Conservation (phyloP, 306 rosid genomes). For the Lathyrus aphaca region DNA sequence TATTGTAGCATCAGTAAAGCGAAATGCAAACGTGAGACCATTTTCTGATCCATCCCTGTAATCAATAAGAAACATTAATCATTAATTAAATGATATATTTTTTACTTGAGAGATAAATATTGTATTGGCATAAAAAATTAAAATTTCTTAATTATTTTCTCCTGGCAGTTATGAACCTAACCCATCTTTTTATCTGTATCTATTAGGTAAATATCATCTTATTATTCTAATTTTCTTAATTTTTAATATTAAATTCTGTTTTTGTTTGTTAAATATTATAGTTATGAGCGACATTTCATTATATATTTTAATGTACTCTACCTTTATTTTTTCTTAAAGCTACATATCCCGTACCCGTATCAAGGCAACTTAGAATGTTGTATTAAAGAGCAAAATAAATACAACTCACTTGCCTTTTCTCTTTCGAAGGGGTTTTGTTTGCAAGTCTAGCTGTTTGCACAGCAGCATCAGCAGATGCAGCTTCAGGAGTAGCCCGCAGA, state of each 20-base stretch:
- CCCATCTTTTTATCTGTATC: not conserved
- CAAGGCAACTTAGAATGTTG: not conserved
- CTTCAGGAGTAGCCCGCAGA: conserved; percentile 99
- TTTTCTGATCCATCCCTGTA: conserved; percentile 86
- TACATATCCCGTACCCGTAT: too few species aligned
- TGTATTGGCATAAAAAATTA: conserved; percentile 9
- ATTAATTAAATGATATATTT: conserved; percentile 4
- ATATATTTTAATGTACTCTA: too few species aligned
- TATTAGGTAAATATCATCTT: too few species aligned
- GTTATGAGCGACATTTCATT: too few species aligned
- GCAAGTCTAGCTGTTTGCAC: conserved; percentile 99
- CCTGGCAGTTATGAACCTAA: not conserved
- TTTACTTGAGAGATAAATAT: conserved; percentile 26
- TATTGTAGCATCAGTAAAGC: conserved; percentile 88
- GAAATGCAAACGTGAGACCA: conserved; percentile 97
- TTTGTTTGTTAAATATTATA: too few species aligned
- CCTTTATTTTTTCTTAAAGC: too few species aligned
- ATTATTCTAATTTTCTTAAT: too few species aligned
- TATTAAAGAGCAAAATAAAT: conserved; percentile 36
- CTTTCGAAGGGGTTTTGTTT: conserved; percentile 89
- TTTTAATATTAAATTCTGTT: too few species aligned
- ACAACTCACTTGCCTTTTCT: conserved; percentile 71
- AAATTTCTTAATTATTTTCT: not conserved
- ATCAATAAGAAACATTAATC: conserved; percentile 37
- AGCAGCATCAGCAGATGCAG: conserved; percentile 98